A percentile compares a stretch with the other conserved stretches of the same genome.
Evolutionary conservation across 345 rosid species (phyloP).

Genomic region (Linum trigynum): DNA sequence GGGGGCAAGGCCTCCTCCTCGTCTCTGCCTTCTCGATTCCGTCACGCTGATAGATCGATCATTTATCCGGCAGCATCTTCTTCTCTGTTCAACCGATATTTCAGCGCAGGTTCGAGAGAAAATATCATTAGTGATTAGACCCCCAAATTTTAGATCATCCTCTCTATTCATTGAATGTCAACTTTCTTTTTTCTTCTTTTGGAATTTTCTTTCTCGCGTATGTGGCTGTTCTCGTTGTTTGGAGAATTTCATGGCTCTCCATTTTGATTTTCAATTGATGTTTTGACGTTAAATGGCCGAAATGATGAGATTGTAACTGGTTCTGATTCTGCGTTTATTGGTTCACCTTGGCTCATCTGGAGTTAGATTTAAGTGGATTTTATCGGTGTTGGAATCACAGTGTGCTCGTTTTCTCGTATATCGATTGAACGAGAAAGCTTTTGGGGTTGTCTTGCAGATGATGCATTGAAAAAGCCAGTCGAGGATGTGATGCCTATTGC

Average conservation of each 20-base stretch:
- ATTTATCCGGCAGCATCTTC: neutral
- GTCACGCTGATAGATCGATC: neutral
- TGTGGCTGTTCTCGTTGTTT: neutral
- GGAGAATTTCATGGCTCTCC: neutral
- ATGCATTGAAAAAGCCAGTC: neutral
- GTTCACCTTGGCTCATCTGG: neutral
- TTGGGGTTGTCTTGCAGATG: neutral
- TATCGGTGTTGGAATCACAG: neutral
- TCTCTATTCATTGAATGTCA: neutral
- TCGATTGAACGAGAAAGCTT: neutral
- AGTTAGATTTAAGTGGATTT: neutral
- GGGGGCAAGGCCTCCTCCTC: neutral
- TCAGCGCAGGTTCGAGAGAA: neutral
- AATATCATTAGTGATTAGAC: neutral
- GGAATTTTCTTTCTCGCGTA: neutral
- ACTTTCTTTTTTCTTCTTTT: neutral
- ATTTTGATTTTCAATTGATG: neutral
- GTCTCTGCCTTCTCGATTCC: neutral
- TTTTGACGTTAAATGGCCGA: neutral
- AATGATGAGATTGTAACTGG: neutral
- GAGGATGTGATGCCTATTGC: conserved; percentile 6
- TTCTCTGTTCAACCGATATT: neutral
- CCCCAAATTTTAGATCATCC: neutral
- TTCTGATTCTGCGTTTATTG: neutral
- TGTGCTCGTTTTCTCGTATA: neutral